These are phyloP conservation scores for Lophium mytilinum DNA, from an alignment of 495 filamentous ascomycete genomes.

Conservation along the genomic window DNA sequence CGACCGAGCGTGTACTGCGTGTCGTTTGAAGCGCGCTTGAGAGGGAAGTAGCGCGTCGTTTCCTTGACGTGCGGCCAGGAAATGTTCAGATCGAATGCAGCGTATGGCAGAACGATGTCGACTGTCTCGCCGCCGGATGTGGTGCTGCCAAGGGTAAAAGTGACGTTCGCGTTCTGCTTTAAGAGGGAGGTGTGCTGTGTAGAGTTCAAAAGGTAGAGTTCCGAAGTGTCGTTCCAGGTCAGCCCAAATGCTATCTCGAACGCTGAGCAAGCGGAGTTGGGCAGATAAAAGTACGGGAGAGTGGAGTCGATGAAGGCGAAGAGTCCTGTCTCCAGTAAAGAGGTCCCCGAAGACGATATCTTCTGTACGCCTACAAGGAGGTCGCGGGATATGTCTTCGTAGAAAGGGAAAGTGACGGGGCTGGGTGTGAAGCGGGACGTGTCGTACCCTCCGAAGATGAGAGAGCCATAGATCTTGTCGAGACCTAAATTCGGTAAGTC, in stretches of 20 bases:
- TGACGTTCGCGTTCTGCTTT: constrained; percentile 41
- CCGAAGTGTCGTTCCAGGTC: constrained; percentile 33
- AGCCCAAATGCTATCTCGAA: constrained; percentile 48
- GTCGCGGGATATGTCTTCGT: constrained; percentile 40
- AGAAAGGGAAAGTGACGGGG: constrained; percentile 40
- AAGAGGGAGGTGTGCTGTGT: constrained; percentile 35
- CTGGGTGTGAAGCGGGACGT: constrained; percentile 38
- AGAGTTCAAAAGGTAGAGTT: constrained; percentile 42
- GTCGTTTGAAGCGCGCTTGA: constrained; percentile 42
- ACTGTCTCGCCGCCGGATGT: constrained; percentile 36
- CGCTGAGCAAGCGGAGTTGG: constrained; percentile 39
- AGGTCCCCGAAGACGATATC: constrained; percentile 5
- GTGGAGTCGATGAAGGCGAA: constrained; percentile 43
- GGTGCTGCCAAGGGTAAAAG: constrained; percentile 39
- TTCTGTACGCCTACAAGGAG: constrained; percentile 38
- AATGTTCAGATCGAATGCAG: constrained; percentile 42
- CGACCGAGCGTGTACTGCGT: constrained; percentile 49
- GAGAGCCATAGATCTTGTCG: constrained; percentile 42
- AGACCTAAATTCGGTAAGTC: constrained; percentile 31
- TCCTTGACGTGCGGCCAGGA: constrained; percentile 28
- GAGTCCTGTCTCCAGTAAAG: constrained; percentile 23
- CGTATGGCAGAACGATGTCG: constrained; percentile 45
- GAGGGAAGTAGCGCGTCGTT: constrained; percentile 44
- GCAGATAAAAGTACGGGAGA: constrained; percentile 47
- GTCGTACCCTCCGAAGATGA: constrained; percentile 51